A percentile compares a stretch with the other conserved stretches of the same genome.
phyloP scores from a whole-genome alignment of 225 moss, liverwort and hornwort genomes.

The Asterella californica region DNA sequence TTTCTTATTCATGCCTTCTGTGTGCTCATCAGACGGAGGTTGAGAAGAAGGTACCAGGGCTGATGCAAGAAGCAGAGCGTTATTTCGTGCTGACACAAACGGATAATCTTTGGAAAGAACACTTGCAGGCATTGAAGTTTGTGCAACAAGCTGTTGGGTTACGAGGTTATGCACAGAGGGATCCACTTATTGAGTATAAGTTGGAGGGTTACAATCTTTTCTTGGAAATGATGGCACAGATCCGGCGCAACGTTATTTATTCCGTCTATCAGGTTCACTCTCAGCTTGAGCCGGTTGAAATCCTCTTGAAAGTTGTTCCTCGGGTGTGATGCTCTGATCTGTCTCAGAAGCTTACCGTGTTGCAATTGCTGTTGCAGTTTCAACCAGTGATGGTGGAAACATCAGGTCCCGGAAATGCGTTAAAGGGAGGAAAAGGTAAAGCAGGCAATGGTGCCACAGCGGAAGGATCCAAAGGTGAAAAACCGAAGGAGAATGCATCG shows the following conservation, averaged over 20 bases:
- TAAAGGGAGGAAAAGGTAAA: constrained; percentile 9
- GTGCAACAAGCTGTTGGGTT: constrained; percentile 97
- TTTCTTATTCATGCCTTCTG: not conserved
- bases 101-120: constrained; percentile 97
- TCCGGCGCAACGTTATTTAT: constrained; percentile 92
- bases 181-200: constrained; percentile 97
- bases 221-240: constrained; percentile 97
- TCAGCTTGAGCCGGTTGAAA: not conserved
- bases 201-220: constrained; percentile 94
- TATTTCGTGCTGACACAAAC: constrained; percentile 96
- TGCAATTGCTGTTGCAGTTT: constrained; percentile 27
- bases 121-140: constrained; percentile 96
- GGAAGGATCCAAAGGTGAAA: constrained; percentile 15
- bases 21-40: constrained; percentile 41
- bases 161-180: constrained; percentile 93
- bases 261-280: constrained; percentile 85
- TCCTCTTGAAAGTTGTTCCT: not conserved
- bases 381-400: constrained; percentile 40
- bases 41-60: constrained; percentile 70
- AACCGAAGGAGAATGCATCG: constrained; percentile 18
- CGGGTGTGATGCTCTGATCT: not conserved
- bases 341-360: not conserved
- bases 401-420: constrained; percentile 2
- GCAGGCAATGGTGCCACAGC: constrained; percentile 16
- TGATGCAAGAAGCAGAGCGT: constrained; percentile 94